Percentiles rank a stretch among this genome's conserved stretches.
Conservation (phyloP, 371 early-diverging fungal species). For the Dichotomocladium elegans region DNA sequence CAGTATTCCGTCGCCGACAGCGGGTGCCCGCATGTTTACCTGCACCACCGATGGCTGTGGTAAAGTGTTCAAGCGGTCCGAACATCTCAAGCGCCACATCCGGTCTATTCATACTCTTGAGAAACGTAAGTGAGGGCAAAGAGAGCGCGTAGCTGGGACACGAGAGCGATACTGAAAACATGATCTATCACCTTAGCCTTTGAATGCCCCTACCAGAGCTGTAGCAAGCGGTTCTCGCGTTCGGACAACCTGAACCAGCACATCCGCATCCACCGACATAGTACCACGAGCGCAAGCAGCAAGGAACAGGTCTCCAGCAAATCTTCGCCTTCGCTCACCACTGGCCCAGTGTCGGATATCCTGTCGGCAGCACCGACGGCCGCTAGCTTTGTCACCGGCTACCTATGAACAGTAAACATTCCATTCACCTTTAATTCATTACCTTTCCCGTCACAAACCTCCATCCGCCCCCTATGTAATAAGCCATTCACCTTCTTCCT, state of each 20-base stretch:
- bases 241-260: slow-evolving; percentile 81
- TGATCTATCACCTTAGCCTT: slow-evolving; percentile 39
- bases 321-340: too few species aligned
- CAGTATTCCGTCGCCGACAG: slow-evolving; percentile 30
- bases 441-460: too few species aligned
- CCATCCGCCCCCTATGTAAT: too few species aligned
- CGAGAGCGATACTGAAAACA: background rate
- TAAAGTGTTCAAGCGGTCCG: slow-evolving; percentile 63
- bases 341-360: too few species aligned
- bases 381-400: too few species aligned
- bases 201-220: slow-evolving; percentile 65
- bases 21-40: slow-evolving; percentile 44
- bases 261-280: slow-evolving; percentile 60
- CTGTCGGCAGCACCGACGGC: too few species aligned
- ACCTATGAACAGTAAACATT: too few species aligned
- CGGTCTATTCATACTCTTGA: slow-evolving; percentile 64
- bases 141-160: background rate
- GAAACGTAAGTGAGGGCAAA: slow-evolving; percentile 56
- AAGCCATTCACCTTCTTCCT: too few species aligned
- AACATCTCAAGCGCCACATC: slow-evolving; percentile 63
- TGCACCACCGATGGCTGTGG: slow-evolving; percentile 56
- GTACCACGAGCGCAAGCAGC: slow-evolving; percentile 10
- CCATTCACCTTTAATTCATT: too few species aligned
- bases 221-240: slow-evolving; percentile 79
- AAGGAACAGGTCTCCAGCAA: too few species aligned